Evolutionary conservation across 352 stramenopile genomes (phyloP), one percentile per base, ranked within the genome.

Genomic region (Phytopythium litorale): DNA sequence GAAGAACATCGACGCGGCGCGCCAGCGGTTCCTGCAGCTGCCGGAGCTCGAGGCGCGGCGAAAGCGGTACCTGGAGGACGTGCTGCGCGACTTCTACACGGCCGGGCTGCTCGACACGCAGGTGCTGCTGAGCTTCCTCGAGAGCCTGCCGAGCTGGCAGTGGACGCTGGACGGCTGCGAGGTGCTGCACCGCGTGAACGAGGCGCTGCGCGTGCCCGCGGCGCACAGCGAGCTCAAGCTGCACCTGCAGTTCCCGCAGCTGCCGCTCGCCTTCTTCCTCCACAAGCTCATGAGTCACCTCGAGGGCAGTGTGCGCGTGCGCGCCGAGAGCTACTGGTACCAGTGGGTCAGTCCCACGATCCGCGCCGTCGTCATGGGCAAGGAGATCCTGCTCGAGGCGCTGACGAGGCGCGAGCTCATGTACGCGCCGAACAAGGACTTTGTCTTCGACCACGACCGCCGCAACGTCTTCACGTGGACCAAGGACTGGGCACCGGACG

Each of bases 181-280:
- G n/a, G 70, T 91, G 63, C 68, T 91, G 32, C 71, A 91, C 53
- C 71, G 66, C 43, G 76, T 91, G 38, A 77, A 84, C 56, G 70
- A 65, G 30, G 70, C 76, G 7, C 62, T 88, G 42, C 67, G 70
- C 28, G 68, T 73, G 40, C 71, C 73, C 15, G 65, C 74, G 21
- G 70, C 73, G 6, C 35, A 72, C n/a, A 35, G 62, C 49, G 66
- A 67, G 32, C 70, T 77, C 1, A 65, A 75, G 62, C 63, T 62
- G 1, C 72, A 79, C 50, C 64, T 72, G 38, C 76, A 85, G 66
- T 75, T 88, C 50, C 79, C 79, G 4, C 73, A 76, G 54, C 60
- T 91, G 11, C 79, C 79, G 55, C 65, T 91, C 18, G 82, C 82
- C 15, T 89, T 84, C 63, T 91, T 89, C 55, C 66, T 91, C 8